Evolutionary conservation across 768 basidiomycete species (phyloP).

Genomic region (Leccinum longicurvipes): DNA sequence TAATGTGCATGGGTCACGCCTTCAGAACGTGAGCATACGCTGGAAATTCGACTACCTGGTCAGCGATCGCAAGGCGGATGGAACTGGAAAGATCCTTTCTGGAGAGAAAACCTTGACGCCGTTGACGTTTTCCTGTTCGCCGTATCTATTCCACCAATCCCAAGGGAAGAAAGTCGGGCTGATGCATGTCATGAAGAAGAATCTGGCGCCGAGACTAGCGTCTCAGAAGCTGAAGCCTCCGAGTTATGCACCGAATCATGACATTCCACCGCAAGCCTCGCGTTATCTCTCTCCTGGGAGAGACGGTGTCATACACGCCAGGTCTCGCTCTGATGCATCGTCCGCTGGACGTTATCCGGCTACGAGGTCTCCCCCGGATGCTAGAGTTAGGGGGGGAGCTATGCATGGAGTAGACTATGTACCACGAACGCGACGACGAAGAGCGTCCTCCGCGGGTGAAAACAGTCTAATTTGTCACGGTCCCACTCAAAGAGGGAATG

Average conservation of each 20-base stretch:
- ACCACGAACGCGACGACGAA: slow-evolving; percentile 32
- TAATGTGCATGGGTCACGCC: slow-evolving; percentile 15
- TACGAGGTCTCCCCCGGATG: slow-evolving; percentile 12
- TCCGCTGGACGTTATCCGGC: slow-evolving; percentile 5
- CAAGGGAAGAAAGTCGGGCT: slow-evolving; percentile 67
- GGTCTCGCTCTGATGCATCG: slow-evolving; percentile 24
- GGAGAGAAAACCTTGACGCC: slow-evolving; percentile 76
- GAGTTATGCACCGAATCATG: slow-evolving; percentile 6
- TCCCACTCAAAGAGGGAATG: not conserved
- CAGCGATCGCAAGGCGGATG: slow-evolving; percentile 50
- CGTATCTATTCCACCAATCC: slow-evolving; percentile 51
- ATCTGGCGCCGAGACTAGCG: slow-evolving; percentile 58
- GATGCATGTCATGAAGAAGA: slow-evolving; percentile 72
- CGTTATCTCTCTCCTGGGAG: slow-evolving; percentile 1
- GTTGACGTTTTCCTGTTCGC: slow-evolving; percentile 72
- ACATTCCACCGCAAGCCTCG: slow-evolving; percentile 1
- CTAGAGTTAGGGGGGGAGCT: not conserved
- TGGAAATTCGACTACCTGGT: slow-evolving; percentile 86
- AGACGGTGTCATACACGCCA: slow-evolving; percentile 9
- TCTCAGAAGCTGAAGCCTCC: slow-evolving; percentile 60
- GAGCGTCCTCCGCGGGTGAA: slow-evolving; percentile 50
- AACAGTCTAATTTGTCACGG: slow-evolving; percentile 12
- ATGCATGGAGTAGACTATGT: slow-evolving; percentile 5
- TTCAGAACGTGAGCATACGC: slow-evolving; percentile 41
- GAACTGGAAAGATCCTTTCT: slow-evolving; percentile 42